These are phyloP conservation scores for Periconia sp. DNA, from an alignment of 2,329 filamentous ascomycete species.

Conservation along the genomic window DNA sequence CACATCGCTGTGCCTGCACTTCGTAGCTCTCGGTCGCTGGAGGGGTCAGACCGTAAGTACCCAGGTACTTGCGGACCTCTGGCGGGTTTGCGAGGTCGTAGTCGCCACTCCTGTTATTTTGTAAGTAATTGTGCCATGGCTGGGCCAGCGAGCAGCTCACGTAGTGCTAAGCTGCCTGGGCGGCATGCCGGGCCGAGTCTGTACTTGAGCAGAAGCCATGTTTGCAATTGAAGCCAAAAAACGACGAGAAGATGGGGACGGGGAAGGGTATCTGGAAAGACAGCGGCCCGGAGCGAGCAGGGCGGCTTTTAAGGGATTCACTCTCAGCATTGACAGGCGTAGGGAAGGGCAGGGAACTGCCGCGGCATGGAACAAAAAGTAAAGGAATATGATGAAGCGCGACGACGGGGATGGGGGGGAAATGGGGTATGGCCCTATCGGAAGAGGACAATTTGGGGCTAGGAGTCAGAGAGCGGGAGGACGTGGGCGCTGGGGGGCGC, in stretches of 20 bases:
- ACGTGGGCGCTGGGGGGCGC: conserved; percentile 12
- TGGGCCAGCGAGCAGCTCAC: conserved; percentile 23
- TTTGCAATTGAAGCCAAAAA: conserved; percentile 42
- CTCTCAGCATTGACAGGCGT: conserved; percentile 42
- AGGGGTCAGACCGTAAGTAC: conserved; percentile 60
- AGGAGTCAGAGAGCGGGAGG: conserved; percentile 18
- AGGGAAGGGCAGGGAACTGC: conserved; percentile 30
- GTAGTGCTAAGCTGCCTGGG: conserved; percentile 47
- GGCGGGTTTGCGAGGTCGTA: conserved; percentile 57
- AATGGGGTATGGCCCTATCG: conserved; percentile 34
- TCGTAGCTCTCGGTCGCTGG: conserved; percentile 58
- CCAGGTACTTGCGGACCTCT: conserved; percentile 58
- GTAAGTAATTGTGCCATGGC: conserved; percentile 17
- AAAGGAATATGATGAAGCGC: conserved; percentile 25
- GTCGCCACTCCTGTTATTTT: conserved; percentile 48
- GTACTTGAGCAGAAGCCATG: conserved; percentile 42
- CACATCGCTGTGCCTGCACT: conserved; percentile 58
- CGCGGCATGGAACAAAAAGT: conserved; percentile 41
- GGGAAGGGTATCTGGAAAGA: conserved; percentile 18
- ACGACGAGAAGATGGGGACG: conserved; percentile 22
- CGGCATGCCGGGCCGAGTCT: conserved; percentile 42
- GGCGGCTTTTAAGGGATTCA: conserved; percentile 41
- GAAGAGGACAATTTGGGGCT: conserved; percentile 17
- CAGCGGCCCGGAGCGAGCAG: conserved; percentile 26
- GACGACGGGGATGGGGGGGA: conserved; percentile 17